Base-by-base conservation (phyloP, 176 grass and related monocot species). In the Saccharum spontaneum region DNA sequence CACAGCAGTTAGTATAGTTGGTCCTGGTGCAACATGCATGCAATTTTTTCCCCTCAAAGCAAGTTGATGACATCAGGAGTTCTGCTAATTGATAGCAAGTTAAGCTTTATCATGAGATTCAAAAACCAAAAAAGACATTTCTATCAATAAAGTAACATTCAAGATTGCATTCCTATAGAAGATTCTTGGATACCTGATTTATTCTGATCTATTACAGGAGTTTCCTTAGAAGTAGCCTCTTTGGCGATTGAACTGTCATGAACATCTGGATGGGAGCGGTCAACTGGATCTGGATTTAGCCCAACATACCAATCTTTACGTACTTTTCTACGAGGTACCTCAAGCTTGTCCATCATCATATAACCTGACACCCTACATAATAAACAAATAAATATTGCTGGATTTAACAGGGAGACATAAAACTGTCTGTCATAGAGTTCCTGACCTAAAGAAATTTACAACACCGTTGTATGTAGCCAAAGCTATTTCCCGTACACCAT, bases 311-410 rank as follows among this genome's bases (percentile, higher is more conserved):
- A 99, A 83, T 99, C 85, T 84, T 96, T 99, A 73, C 10, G 87
- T 78, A 99, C 93, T 94, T 90, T 94, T 60, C 97, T 92, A 84
- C 90, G 90, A 61, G 97, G 97, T 81, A 99, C 90, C 75, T 99
- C 97, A 71, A 99, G 87, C 72, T 99, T 99, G 82, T 99, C 97
- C 76, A 92, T 94, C 97, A 99, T 96, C 71, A 96, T 39, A 90
- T 99, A 96, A 76, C 93, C 97, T 70, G 97, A 96, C 80, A 92
- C 78, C 84, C 97, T 97, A 89, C 31, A 82, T 63, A 89, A 70
- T 12, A 91, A 80, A 50, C 33, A 90, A 54, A 87, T 85, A 80
- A 94, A 73, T 31, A 80, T 75, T 34, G 11, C 55, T 5, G 14
- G 36, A 24, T 87, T 62, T 11, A 71, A 79, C 28, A 14, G 34